phyloP scores from a whole-genome alignment of 768 basidiomycete species.

The Russula dissimulans region DNA sequence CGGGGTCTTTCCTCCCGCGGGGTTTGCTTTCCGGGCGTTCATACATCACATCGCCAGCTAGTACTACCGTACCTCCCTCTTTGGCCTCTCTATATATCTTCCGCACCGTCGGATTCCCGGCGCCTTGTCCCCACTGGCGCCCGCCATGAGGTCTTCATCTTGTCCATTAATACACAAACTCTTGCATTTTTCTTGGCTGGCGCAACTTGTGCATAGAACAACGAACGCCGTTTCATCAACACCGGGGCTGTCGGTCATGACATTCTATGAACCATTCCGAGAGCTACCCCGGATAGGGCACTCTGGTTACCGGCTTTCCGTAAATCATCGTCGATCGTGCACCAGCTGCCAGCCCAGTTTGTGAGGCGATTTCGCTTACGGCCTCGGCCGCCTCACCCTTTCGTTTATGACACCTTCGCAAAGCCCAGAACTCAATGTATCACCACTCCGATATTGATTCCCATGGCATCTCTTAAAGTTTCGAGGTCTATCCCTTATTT shows the following conservation, averaged over 20 bases:
- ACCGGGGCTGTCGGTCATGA: background rate
- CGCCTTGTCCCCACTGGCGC: background rate
- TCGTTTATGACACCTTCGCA: background rate
- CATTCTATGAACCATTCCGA: background rate
- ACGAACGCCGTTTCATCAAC: constrained; percentile 16
- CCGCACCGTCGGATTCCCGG: background rate
- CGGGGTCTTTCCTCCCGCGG: background rate
- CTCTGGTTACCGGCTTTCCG: background rate
- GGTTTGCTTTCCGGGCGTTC: background rate
- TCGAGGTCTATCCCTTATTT: constrained; percentile 9
- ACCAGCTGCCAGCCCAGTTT: background rate
- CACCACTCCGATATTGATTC: background rate
- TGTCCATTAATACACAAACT: background rate
- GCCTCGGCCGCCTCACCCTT: background rate
- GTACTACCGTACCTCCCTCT: too few relatives aligned
- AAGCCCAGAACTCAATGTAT: constrained; percentile 5
- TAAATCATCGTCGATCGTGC: constrained; percentile 12
- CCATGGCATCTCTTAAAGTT: constrained; percentile 5
- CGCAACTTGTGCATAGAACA: background rate
- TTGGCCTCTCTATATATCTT: background rate
- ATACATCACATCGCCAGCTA: background rate
- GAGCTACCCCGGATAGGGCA: background rate
- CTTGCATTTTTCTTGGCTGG: background rate
- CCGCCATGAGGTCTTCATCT: background rate
- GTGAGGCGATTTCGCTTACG: constrained; percentile 2